A percentile compares a stretch with the other conserved stretches of the same genome.
Evolutionary conservation across 2,329 filamentous ascomycete species (phyloP).

Genomic region (Colletotrichum noveboracense): DNA sequence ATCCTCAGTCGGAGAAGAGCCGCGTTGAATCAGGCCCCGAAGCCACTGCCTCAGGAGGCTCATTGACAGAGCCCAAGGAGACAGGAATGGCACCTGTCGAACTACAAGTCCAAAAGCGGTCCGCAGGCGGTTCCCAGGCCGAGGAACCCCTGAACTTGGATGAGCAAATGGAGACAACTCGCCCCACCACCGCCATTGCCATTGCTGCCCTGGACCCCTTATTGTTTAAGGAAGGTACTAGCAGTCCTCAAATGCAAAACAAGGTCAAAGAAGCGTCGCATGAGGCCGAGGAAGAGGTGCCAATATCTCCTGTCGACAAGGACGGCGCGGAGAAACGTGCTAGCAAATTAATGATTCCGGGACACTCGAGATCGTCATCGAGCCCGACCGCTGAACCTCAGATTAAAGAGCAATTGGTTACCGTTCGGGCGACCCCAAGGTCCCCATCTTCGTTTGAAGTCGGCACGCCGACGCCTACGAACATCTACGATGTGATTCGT

Average conservation of each 20-base stretch:
- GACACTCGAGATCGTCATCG: background rate
- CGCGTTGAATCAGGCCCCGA: background rate
- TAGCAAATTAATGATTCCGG: background rate
- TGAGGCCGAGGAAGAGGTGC: background rate
- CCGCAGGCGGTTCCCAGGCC: background rate
- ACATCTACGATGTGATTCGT: conserved; percentile 21
- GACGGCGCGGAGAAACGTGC: background rate
- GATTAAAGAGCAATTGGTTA: conserved; percentile 9
- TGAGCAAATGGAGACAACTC: background rate
- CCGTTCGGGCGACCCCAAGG: background rate
- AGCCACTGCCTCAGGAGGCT: background rate
- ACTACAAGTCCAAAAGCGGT: background rate
- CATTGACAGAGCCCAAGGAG: background rate
- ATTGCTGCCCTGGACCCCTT: background rate
- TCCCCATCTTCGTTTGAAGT: background rate
- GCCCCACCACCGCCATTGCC: background rate
- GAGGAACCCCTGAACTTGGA: background rate
- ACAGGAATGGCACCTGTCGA: background rate
- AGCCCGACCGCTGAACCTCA: background rate
- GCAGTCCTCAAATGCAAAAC: background rate
- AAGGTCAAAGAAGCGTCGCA: background rate
- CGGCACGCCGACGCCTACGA: conserved; percentile 11
- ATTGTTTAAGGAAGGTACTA: background rate
- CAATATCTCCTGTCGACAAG: background rate
- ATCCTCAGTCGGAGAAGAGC: background rate